Conservation (phyloP, 2,329 filamentous ascomycete species). For the Clonostachys rosea region DNA sequence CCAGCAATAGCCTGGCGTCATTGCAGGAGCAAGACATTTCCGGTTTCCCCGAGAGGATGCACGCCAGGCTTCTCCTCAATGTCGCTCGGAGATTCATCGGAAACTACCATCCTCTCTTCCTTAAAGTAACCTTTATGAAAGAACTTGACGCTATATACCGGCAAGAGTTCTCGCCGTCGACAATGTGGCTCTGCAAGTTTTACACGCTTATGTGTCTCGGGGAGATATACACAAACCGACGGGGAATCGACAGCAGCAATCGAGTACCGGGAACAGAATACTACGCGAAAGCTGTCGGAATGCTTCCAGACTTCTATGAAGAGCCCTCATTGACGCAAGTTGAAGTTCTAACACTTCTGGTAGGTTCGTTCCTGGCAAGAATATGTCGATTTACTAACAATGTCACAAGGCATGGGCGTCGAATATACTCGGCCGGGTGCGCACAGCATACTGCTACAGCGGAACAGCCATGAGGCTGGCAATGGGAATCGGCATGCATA, state of each 20-base stretch:
- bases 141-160: conserved; percentile 26
- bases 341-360: conserved; percentile 31
- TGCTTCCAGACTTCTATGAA: conserved; percentile 34
- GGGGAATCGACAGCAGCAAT: conserved; percentile 15
- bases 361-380: conserved; percentile 7
- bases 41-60: conserved; percentile 16
- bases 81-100: conserved; percentile 20
- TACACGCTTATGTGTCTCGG: conserved; percentile 37
- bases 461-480: conserved; percentile 29
- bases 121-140: conserved; percentile 27
- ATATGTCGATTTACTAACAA: background rate
- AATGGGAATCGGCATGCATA: conserved; percentile 34
- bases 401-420: conserved; percentile 16
- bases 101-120: conserved; percentile 22
- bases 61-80: conserved; percentile 18
- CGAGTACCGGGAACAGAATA: conserved; percentile 35
- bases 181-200: conserved; percentile 32
- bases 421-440: conserved; percentile 25
- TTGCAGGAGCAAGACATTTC: background rate
- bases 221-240: conserved; percentile 34
- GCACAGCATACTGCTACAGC: conserved; percentile 22
- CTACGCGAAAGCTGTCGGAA: conserved; percentile 29
- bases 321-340: conserved; percentile 36
- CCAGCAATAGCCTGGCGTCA: background rate
- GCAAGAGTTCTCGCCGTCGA: conserved; percentile 17